Evolutionary conservation across 75 land plant genomes (phyloP).

Genomic region (Ceratopteris richardii): DNA sequence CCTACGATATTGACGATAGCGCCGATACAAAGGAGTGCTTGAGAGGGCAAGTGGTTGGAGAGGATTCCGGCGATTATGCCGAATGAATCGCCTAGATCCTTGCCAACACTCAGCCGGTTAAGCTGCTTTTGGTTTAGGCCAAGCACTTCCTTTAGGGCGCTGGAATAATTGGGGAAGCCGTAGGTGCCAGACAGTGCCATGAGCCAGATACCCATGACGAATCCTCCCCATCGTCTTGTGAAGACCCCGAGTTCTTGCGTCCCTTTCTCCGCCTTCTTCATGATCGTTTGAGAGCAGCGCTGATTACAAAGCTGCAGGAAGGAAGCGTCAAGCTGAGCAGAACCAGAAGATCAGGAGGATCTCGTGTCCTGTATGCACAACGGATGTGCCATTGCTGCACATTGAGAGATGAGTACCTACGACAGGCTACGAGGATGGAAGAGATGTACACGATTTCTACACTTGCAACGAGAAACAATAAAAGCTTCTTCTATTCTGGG

Average conservation of each 20-base stretch:
- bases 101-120: constrained; percentile 84
- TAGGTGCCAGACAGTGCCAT: constrained; percentile 67
- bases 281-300: too few species aligned
- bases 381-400: too few species aligned
- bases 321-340: too few species aligned
- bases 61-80: constrained; percentile 82
- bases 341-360: too few species aligned
- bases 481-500: too few species aligned
- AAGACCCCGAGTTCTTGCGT: constrained; percentile 13
- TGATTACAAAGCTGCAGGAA: too few species aligned
- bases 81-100: constrained; percentile 83
- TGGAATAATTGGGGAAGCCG: constrained; percentile 81
- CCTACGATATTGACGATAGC: constrained; percentile 43
- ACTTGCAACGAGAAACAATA: too few species aligned
- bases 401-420: too few species aligned
- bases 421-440: too few species aligned
- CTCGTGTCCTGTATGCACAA: too few species aligned
- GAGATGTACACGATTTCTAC: too few species aligned
- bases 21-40: constrained; percentile 55
- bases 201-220: constrained; percentile 85
- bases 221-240: constrained; percentile 74
- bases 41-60: constrained; percentile 74
- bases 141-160: constrained; percentile 52
- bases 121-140: constrained; percentile 76
- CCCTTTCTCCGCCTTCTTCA: too few species aligned